These are phyloP conservation scores for Penicillium maclennaniae DNA, from an alignment of 495 filamentous ascomycete genomes.

Conservation along the genomic window DNA sequence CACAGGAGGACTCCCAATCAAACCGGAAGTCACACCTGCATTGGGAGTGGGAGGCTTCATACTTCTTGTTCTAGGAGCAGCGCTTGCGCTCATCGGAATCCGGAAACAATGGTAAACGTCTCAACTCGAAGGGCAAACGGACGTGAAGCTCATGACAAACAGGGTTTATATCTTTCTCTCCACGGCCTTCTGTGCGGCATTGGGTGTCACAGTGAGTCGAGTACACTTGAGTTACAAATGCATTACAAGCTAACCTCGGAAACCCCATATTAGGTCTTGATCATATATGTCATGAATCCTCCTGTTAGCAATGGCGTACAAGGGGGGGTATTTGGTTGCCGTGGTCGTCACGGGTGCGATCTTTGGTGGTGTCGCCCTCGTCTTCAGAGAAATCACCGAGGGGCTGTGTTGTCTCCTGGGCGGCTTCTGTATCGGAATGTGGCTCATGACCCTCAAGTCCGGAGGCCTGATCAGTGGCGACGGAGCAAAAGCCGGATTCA, in stretches of 20 bases:
- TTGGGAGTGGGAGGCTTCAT: conserved; percentile 75
- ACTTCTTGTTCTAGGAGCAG: conserved; percentile 63
- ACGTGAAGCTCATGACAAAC: conserved; percentile 1
- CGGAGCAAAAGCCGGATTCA: conserved; percentile 66
- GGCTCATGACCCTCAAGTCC: conserved; percentile 72
- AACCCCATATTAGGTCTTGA: conserved; percentile 53
- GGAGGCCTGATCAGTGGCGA: conserved; percentile 67
- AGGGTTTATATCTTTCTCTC: conserved; percentile 79
- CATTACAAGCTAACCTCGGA: conserved; percentile 9
- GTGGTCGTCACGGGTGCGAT: conserved; percentile 69
- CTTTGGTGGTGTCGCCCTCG: conserved; percentile 68
- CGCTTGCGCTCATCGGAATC: conserved; percentile 75
- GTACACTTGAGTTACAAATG: neutral
- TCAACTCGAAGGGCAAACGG: neutral
- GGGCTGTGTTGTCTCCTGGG: conserved; percentile 82
- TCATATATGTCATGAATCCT: conserved; percentile 84
- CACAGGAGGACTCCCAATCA: conserved; percentile 57
- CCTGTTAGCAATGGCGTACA: conserved; percentile 74
- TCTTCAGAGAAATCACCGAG: conserved; percentile 85
- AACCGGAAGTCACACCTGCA: conserved; percentile 73
- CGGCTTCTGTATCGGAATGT: conserved; percentile 88
- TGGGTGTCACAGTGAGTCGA: conserved; percentile 63
- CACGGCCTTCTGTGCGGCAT: conserved; percentile 63
- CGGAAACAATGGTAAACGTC: conserved; percentile 64
- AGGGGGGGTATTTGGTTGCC: conserved; percentile 82